These are phyloP conservation scores for Yamadazyma spencermartinsiae DNA, from an alignment of 1,139 yeast genomes.

Conservation along the genomic window DNA sequence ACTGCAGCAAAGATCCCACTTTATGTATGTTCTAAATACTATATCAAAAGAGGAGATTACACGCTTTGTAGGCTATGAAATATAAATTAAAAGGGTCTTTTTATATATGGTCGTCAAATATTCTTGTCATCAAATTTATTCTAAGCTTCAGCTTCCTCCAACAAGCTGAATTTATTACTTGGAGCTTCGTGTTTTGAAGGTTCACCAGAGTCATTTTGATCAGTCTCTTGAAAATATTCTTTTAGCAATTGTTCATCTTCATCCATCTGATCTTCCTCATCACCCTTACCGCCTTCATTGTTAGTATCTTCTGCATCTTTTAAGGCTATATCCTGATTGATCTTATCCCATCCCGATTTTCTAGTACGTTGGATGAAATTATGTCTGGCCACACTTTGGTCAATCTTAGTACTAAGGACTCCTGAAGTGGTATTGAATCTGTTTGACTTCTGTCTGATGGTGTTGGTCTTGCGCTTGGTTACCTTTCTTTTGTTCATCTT, in stretches of 20 bases:
- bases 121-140: not conserved
- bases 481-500: constrained; percentile 48
- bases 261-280: constrained; percentile 35
- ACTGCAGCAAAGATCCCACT: constrained; percentile 42
- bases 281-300: constrained; percentile 19
- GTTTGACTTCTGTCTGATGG: constrained; percentile 42
- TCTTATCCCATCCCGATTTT: constrained; percentile 72
- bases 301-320: constrained; percentile 5
- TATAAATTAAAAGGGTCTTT: not conserved
- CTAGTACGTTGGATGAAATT: constrained; percentile 60
- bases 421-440: constrained; percentile 57
- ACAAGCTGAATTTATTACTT: constrained; percentile 45
- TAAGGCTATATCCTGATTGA: constrained; percentile 37
- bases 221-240: constrained; percentile 14
- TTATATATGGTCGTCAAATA: not conserved
- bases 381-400: constrained; percentile 63
- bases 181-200: constrained; percentile 13
- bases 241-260: constrained; percentile 20
- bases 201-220: constrained; percentile 20
- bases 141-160: constrained; percentile 55
- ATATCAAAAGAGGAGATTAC: too few relatives aligned
- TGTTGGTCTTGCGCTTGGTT: constrained; percentile 30
- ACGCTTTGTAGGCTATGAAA: not conserved
- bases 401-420: constrained; percentile 58
- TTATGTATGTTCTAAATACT: constrained; percentile 29